phyloP scores from a whole-genome alignment of 495 filamentous ascomycete species.

The Penicillium turbatum region DNA sequence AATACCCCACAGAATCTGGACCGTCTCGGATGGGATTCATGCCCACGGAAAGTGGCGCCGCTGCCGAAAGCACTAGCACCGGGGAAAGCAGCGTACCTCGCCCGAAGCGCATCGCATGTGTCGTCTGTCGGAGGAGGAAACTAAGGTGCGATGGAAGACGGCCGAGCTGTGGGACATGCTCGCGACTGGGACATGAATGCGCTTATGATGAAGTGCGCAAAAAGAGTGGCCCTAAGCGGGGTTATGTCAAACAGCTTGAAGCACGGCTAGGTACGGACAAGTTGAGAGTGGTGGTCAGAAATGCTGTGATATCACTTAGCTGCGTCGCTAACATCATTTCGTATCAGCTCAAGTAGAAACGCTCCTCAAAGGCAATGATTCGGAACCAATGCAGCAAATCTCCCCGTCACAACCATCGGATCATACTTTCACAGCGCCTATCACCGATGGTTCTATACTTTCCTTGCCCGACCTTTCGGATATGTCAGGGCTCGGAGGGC shows the following conservation, averaged over 20 bases:
- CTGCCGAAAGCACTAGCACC: conserved; percentile 33
- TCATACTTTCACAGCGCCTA: conserved; percentile 22
- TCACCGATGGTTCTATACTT: conserved; percentile 23
- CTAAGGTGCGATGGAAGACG: conserved; percentile 67
- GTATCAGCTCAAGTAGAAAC: conserved; percentile 87
- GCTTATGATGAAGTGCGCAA: conserved; percentile 93
- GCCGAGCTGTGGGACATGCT: conserved; percentile 91
- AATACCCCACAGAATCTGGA: conserved; percentile 30
- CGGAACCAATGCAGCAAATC: conserved; percentile 19
- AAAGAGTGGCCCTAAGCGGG: conserved; percentile 97
- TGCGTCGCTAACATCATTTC: conserved; percentile 16
- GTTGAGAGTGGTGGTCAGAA: neutral
- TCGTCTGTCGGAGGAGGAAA: conserved; percentile 91
- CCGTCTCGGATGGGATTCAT: conserved; percentile 27
- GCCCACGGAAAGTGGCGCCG: conserved; percentile 28
- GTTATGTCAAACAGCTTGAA: conserved; percentile 96
- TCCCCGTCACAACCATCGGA: conserved; percentile 20
- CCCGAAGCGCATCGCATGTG: conserved; percentile 92
- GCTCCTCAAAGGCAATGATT: conserved; percentile 65
- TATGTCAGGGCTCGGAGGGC: neutral
- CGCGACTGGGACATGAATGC: conserved; percentile 83
- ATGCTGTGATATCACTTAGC: neutral
- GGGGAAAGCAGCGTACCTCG: conserved; percentile 66
- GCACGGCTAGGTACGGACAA: conserved; percentile 72
- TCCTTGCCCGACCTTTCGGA: conserved; percentile 25